phyloP scores from a whole-genome alignment of 805 yeast genomes.

The Candida khao-thaluensis region DNA sequence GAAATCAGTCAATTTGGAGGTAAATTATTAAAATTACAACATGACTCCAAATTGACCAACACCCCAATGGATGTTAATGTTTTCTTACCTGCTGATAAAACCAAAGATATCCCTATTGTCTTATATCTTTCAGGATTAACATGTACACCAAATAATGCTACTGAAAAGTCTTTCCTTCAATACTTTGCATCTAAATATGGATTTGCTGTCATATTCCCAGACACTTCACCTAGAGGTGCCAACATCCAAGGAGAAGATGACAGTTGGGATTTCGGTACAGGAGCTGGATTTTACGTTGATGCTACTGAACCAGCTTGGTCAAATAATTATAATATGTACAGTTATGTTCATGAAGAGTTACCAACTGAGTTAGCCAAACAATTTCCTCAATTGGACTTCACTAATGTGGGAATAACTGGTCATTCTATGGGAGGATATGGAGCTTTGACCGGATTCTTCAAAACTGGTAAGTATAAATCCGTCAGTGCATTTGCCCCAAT shows the following conservation, averaged over 20 bases:
- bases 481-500: constrained; percentile 93
- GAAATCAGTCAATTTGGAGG: constrained; percentile 73
- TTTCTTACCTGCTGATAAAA: constrained; percentile 57
- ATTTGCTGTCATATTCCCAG: constrained; percentile 89
- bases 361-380: constrained; percentile 48
- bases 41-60: constrained; percentile 60
- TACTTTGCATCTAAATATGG: constrained; percentile 78
- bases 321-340: constrained; percentile 79
- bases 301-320: constrained; percentile 74
- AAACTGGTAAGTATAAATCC: constrained; percentile 67
- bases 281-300: constrained; percentile 93
- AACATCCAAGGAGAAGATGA: constrained; percentile 77
- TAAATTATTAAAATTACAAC: constrained; percentile 68
- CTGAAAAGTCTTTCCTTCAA: constrained; percentile 89
- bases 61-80: constrained; percentile 84
- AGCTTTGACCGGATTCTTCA: constrained; percentile 66
- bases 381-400: constrained; percentile 55
- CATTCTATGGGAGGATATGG: constrained; percentile 99
- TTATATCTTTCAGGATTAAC: constrained; percentile 86
- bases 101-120: constrained; percentile 61
- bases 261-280: constrained; percentile 87
- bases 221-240: constrained; percentile 93
- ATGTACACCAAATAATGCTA: constrained; percentile 89
- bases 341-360: constrained; percentile 75
- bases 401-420: constrained; percentile 76